Base-by-base conservation (phyloP, 1,139 yeast species). In the Insectozyma bohioensis region DNA sequence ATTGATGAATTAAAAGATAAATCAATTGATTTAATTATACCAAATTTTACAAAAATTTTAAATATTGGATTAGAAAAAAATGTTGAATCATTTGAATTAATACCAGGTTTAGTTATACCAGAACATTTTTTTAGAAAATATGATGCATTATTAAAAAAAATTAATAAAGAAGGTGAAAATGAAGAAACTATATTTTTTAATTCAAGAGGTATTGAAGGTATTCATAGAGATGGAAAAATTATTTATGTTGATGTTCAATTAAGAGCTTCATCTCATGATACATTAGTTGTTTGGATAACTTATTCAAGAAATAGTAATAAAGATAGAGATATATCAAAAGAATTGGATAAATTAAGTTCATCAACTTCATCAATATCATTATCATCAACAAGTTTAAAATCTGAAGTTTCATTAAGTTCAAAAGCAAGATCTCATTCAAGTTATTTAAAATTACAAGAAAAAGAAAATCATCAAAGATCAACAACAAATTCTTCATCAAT, bases 121-220 rank as follows among this genome's bases (percentile, higher is more conserved):
- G 97, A 88, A 54, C 96, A 88, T 58, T 83, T 85, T 52, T 87
- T 88, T 57, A 70, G 97, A 43, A 80, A 80, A 38, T 67, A 63
- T 41, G 62, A 65, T 40, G 64, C 71, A 2, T 43, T 52, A 3
- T 38, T 62, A 18, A 51, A 50, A 27, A 39, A 40, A 26, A 35
- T 42, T 15, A 34, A 40, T 19, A 40, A 36, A 8, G 33, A 20
- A 16, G 36, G 42, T 4, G 45, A 37, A 12, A 39, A 38, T 11
- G 64, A 56, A 23, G 78, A 74, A 34, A 58, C 62, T 6, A 52
- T 72, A 7, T 82, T 81, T 43, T 65, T 83, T 35, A 67, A 68
- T 15, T 81, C 88, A 0, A 65, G 67, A 28, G 95, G 95, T 24
- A 67, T 86, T 11, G 66, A 67, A 38, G 95, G 83, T 15, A 51